Conservation (phyloP, 2,329 filamentous ascomycete species). For the Phyllosticta paracitricarpa region DNA sequence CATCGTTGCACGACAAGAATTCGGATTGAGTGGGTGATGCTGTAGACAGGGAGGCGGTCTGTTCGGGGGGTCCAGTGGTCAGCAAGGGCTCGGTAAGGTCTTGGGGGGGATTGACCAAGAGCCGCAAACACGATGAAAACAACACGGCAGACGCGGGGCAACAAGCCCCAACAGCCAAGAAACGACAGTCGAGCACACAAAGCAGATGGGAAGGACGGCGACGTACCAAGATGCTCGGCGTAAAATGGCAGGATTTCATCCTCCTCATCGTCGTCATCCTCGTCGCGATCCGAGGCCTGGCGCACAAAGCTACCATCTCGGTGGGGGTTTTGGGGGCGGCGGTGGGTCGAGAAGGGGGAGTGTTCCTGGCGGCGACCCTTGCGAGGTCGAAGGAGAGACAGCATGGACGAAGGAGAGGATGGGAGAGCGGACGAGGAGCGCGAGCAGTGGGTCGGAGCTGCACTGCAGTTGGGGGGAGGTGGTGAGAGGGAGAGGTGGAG, state of each 20-base stretch:
- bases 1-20: slow-evolving; percentile 74
- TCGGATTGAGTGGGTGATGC: slow-evolving; percentile 80
- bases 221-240: slow-evolving; percentile 26
- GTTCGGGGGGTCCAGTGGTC: slow-evolving; percentile 11
- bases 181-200: too few species aligned
- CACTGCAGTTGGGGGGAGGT: neutral
- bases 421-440: neutral
- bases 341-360: slow-evolving; percentile 25
- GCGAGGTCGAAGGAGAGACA: slow-evolving; percentile 26
- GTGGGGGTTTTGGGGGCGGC: slow-evolving; percentile 16
- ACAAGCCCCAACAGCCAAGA: too few species aligned
- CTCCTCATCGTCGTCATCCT: slow-evolving; percentile 17
- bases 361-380: slow-evolving; percentile 22
- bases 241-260: slow-evolving; percentile 27
- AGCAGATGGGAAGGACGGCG: neutral
- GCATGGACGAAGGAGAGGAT: slow-evolving; percentile 17
- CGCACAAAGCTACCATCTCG: slow-evolving; percentile 8
- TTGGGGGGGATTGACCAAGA: neutral
- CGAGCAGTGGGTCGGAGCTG: slow-evolving; percentile 4
- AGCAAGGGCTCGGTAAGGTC: slow-evolving; percentile 16
- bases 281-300: slow-evolving; percentile 10
- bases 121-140: neutral
- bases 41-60: slow-evolving; percentile 85
- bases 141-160: too few species aligned
- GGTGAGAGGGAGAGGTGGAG: neutral